Evolutionary conservation across 2,329 filamentous ascomycete species (phyloP).

Genomic region (Ceratocystis huliohia): DNA sequence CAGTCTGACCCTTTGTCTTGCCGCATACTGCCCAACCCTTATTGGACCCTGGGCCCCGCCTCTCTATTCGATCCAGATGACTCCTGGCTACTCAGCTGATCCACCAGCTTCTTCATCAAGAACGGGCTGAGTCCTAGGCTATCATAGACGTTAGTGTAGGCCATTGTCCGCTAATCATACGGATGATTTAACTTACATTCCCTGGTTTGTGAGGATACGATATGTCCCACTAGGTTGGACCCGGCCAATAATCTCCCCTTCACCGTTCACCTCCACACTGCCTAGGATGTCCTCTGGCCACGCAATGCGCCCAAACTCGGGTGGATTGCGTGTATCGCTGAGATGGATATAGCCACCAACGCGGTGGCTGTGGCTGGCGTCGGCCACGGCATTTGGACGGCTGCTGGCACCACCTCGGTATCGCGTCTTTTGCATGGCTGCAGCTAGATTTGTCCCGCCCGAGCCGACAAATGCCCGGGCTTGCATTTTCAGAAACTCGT

Average conservation of each 20-base stretch:
- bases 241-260: conserved; percentile 44
- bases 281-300: conserved; percentile 60
- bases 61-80: background rate
- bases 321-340: conserved; percentile 50
- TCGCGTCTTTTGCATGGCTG: conserved; percentile 12
- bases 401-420: background rate
- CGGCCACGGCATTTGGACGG: conserved; percentile 29
- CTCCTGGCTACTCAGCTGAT: conserved; percentile 31
- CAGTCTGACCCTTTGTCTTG: too few species aligned
- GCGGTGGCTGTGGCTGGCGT: conserved; percentile 50
- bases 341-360: conserved; percentile 51
- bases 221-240: conserved; percentile 51
- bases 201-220: conserved; percentile 50
- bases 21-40: background rate
- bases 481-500: conserved; percentile 43
- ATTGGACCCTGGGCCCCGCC: background rate
- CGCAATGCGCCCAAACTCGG: conserved; percentile 54
- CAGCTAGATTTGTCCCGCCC: conserved; percentile 32
- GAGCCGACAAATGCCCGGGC: conserved; percentile 48
- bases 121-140: conserved; percentile 44
- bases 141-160: conserved; percentile 21
- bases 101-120: conserved; percentile 38
- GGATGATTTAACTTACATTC: conserved; percentile 42
- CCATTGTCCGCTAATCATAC: background rate
- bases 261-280: conserved; percentile 49